Percentiles rank a stretch among this genome's conserved stretches.
phyloP scores from a whole-genome alignment of 768 basidiomycete species.

The Sutorius australiensis region DNA sequence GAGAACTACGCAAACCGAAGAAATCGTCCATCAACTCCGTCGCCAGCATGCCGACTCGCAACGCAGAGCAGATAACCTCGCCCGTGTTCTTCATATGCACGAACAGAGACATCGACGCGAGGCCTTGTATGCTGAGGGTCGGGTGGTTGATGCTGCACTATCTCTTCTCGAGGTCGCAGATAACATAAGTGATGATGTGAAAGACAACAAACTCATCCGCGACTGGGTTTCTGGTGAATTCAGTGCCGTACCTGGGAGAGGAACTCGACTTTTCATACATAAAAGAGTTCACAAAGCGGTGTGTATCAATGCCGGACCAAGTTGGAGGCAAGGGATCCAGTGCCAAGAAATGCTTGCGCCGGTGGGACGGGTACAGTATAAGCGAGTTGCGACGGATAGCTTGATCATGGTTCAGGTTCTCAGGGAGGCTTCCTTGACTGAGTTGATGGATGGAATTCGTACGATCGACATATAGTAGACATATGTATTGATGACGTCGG shows the following conservation, averaged over 20 bases:
- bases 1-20: not conserved
- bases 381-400: not conserved
- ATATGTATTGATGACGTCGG: not conserved
- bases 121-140: not conserved
- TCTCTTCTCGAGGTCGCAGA: not conserved
- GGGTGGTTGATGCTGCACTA: not conserved
- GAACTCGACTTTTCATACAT: too few species aligned
- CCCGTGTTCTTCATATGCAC: not conserved
- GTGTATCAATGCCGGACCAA: not conserved
- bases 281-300: slow-evolving; percentile 1
- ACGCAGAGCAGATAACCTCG: not conserved
- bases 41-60: not conserved
- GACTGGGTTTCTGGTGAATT: too few species aligned
- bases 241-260: too few species aligned
- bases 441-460: not conserved
- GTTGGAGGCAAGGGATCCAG: not conserved
- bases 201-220: too few species aligned
- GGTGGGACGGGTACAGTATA: not conserved
- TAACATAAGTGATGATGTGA: too few species aligned
- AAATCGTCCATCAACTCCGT: not conserved
- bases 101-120: slow-evolving; percentile 8
- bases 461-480: not conserved
- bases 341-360: not conserved
- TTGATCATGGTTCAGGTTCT: not conserved
- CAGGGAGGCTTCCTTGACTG: not conserved